Base-by-base conservation (phyloP, 768 basidiomycete species). In the Panaeolus papilionaceus region DNA sequence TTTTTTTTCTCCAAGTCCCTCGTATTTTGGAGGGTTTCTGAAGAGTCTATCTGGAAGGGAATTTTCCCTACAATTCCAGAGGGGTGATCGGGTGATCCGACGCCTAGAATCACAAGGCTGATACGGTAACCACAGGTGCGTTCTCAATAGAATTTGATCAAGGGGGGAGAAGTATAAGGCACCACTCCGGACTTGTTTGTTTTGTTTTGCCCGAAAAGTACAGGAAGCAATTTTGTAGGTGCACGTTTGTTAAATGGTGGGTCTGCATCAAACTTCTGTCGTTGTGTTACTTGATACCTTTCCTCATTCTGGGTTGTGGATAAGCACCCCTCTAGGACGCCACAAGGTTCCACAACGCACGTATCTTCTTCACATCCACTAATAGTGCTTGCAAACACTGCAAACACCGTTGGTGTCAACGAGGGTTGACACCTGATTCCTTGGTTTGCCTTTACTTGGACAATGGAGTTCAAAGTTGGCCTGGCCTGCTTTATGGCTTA, bases 241-340 rank as follows among this genome's bases (percentile, higher is more conserved):
- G 54, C 54, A 58, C 54, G 54, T 58, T 58, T 58, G 54, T 58
- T 58, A 51, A 51, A 51, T 10, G n/a, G 54, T 37, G 54, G 37
- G 54, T 28, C 28, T 16, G 14, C 26, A 58, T 58, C 54, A 58
- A 33, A 33, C 54, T 58, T 58, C 54, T 23, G 28, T 58, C 16
- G 54, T 4, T 58, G 14, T 58, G 28, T 33, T 58, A 28, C 49
- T 9, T 51, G 49, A 58, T 37, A 16, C 33, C 54, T 37, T 58
- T 33, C 7, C 16, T 16, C 11, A 18, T 58, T 51, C 26, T 16
- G n/a, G 51, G 26, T 33, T 58, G 20, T 33, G 37, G 28, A 10
- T 33, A 7, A 4, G 54, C 33, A 33, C 54, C 54, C 33, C 54
- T 33, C 28, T 1, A 7, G n/a, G 20, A 49, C 47, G 47, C 47